These are phyloP conservation scores for Harringtonia lauricola DNA, from an alignment of 2,329 filamentous ascomycete genomes.

Conservation along the genomic window DNA sequence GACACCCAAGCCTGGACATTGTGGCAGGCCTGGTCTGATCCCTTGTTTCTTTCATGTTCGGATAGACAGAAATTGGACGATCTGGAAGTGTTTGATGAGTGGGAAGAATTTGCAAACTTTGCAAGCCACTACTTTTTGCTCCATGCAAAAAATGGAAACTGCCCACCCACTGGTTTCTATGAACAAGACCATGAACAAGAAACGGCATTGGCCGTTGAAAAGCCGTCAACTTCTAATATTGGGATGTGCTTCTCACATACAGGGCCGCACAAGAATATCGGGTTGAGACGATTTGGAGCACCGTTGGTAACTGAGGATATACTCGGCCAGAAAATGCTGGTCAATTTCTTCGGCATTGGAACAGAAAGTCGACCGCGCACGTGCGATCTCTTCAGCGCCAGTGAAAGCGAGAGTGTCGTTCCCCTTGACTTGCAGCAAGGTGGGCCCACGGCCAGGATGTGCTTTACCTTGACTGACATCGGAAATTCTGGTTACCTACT, in stretches of 20 bases:
- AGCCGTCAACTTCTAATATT: background rate
- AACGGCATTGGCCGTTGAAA: background rate
- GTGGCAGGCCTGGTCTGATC: slow-evolving; percentile 73
- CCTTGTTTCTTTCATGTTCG: slow-evolving; percentile 48
- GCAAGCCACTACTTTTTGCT: slow-evolving; percentile 76
- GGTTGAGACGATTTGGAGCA: slow-evolving; percentile 49
- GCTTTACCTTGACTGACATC: slow-evolving; percentile 64
- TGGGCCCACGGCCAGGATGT: slow-evolving; percentile 47
- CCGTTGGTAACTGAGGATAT: slow-evolving; percentile 28
- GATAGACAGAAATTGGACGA: slow-evolving; percentile 54
- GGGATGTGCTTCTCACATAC: background rate
- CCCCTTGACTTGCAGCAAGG: slow-evolving; percentile 10
- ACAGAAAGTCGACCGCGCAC: slow-evolving; percentile 33
- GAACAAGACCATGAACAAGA: background rate
- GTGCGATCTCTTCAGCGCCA: slow-evolving; percentile 35
- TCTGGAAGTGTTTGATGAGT: slow-evolving; percentile 84
- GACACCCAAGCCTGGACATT: slow-evolving; percentile 53
- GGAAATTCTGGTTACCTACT: slow-evolving; percentile 49
- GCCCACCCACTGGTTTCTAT: background rate
- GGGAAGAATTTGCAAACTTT: slow-evolving; percentile 88
- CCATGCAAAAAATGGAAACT: slow-evolving; percentile 37
- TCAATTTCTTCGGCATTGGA: slow-evolving; percentile 33
- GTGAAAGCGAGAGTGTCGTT: background rate
- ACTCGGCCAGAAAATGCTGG: slow-evolving; percentile 31
- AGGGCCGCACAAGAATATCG: slow-evolving; percentile 22